phyloP scores from a whole-genome alignment of 2,329 filamentous ascomycete genomes.

The Nectriaceae sp. region DNA sequence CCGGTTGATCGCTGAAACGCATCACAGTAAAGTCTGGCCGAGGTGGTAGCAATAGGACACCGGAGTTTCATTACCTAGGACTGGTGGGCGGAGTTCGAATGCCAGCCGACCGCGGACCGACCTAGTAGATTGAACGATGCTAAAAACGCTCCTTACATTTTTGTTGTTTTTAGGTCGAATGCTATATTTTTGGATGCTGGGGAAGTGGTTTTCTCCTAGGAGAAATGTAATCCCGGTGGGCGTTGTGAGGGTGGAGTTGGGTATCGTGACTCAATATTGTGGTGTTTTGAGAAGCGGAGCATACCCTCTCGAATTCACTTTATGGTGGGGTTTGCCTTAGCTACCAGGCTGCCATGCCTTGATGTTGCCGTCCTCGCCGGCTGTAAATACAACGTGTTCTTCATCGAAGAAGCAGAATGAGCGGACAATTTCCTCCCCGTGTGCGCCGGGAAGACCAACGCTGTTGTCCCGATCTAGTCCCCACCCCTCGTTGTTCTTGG shows the following conservation, averaged over 20 bases:
- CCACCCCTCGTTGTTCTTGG: conserved; percentile 52
- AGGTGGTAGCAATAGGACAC: no score
- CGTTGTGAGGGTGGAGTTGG: neutral
- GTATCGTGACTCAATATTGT: neutral
- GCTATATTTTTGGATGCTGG: no score
- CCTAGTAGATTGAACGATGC: no score
- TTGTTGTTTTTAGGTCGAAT: no score
- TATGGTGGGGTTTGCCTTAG: no score
- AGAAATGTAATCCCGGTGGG: neutral
- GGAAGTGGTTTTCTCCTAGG: no score
- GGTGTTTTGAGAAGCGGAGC: neutral
- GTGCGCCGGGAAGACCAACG: conserved; percentile 62
- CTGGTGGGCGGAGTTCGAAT: conserved; percentile 6
- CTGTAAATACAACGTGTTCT: conserved; percentile 59
- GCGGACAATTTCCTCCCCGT: conserved; percentile 64
- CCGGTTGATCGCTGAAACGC: neutral
- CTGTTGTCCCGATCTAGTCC: conserved; percentile 54
- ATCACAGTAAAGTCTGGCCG: conserved; percentile 4
- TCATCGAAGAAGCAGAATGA: conserved; percentile 66
- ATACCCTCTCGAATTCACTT: neutral
- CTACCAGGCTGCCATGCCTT: conserved; percentile 53
- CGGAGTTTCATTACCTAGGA: conserved; percentile 7
- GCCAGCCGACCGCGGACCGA: no score
- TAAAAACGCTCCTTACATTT: no score
- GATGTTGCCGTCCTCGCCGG: conserved; percentile 59